phyloP scores from a whole-genome alignment of 768 basidiomycete species.

The Tricholoma terreum region DNA sequence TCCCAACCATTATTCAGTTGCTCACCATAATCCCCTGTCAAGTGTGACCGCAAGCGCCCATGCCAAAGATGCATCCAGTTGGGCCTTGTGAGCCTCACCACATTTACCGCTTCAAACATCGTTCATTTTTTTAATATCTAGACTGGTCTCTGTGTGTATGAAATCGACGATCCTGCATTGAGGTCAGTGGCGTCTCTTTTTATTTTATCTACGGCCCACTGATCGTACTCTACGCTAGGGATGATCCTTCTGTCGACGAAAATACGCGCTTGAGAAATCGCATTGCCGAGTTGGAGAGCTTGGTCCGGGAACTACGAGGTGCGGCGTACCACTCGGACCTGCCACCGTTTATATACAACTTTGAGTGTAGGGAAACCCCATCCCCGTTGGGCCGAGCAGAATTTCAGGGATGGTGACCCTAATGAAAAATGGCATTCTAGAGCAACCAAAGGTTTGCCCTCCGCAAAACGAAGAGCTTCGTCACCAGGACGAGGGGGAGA shows the following conservation, averaged over 20 bases:
- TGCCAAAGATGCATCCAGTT: conserved; percentile 90
- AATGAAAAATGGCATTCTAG: conserved; percentile 87
- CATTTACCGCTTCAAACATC: neutral
- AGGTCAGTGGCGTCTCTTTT: conserved; percentile 46
- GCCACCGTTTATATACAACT: conserved; percentile 9
- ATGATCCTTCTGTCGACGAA: conserved; percentile 87
- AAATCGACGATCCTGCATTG: conserved; percentile 85
- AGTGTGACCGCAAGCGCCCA: conserved; percentile 92
- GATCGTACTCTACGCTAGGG: conserved; percentile 39
- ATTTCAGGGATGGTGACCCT: conserved; percentile 75
- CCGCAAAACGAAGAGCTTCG: conserved; percentile 38
- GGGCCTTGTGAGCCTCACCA: conserved; percentile 55
- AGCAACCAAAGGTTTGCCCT: conserved; percentile 62
- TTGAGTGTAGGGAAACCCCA: conserved; percentile 69
- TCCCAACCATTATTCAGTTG: conserved; percentile 6
- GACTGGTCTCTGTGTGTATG: conserved; percentile 95
- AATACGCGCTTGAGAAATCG: conserved; percentile 79
- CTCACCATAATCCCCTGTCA: conserved; percentile 15
- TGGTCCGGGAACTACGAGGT: conserved; percentile 87
- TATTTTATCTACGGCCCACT: no score
- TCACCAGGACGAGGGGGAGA: conserved; percentile 35
- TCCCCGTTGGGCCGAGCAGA: conserved; percentile 80
- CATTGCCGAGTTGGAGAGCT: conserved; percentile 90
- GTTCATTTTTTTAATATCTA: conserved; percentile 27
- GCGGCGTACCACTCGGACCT: conserved; percentile 11